These are phyloP conservation scores for Taphrina confusa DNA, from an alignment of 1,139 yeast genomes.

Conservation along the genomic window DNA sequence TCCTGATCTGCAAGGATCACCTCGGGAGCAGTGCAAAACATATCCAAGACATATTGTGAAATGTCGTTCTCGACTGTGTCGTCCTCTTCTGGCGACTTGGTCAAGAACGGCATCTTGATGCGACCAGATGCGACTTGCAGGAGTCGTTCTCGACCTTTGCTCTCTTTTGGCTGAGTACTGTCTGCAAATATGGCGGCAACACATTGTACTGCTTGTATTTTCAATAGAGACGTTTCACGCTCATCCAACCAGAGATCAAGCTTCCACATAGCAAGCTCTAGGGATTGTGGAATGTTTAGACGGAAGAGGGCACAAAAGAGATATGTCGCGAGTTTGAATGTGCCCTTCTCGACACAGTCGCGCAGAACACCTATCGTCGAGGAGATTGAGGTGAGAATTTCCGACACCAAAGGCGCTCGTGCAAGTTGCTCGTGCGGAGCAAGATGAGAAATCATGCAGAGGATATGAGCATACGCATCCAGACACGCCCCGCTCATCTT, in stretches of 20 bases:
- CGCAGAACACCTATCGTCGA: conserved; percentile 8
- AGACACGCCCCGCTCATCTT: conserved; percentile 6
- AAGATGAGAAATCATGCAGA: neutral
- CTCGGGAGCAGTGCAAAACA: conserved; percentile 22
- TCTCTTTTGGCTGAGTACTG: neutral
- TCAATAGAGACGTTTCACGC: neutral
- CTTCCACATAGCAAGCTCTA: conserved; percentile 1
- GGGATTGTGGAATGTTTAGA: neutral
- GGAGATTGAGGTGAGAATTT: neutral
- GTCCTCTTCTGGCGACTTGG: neutral
- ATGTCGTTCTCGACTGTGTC: neutral
- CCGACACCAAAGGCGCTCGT: neutral
- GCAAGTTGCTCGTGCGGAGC: neutral
- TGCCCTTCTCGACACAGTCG: conserved; percentile 12
- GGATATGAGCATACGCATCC: neutral
- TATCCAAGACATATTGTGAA: neutral
- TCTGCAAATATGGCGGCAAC: conserved; percentile 16
- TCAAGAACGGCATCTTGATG: conserved; percentile 8
- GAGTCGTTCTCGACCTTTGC: conserved; percentile 4
- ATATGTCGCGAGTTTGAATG: conserved; percentile 9
- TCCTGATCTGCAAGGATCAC: conserved; percentile 7
- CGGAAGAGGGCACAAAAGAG: conserved; percentile 14
- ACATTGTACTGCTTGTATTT: conserved; percentile 4
- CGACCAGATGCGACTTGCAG: conserved; percentile 4
- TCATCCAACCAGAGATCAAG: conserved; percentile 5